Evolutionary conservation across 139 green algal species (phyloP).

Genomic region (Raphidocelis subcapitata): DNA sequence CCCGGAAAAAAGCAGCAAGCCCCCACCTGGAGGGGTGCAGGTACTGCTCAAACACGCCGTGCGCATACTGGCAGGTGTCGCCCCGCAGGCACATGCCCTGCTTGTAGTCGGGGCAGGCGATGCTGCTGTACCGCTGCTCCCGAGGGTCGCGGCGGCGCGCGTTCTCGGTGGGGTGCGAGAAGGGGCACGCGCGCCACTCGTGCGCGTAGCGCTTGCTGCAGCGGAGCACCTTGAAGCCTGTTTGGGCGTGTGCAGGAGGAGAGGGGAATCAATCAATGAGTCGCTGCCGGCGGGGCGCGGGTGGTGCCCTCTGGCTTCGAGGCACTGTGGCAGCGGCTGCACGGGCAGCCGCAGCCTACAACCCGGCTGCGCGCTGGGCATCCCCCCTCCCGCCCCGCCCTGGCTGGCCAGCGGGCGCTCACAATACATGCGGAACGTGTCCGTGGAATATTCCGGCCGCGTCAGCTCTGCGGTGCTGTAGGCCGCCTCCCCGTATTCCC

Average conservation of each 20-base stretch:
- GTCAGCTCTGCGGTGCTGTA: constrained; percentile 74
- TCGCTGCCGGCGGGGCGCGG: neutral
- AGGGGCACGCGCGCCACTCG: constrained; percentile 97
- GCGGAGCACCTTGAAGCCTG: constrained; percentile 55
- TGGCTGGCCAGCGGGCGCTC: neutral
- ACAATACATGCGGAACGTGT: constrained; percentile 81
- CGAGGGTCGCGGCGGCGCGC: constrained; percentile 89
- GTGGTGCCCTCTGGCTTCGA: neutral
- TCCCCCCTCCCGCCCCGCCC: neutral
- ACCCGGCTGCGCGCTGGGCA: neutral
- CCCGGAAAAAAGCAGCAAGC: no score
- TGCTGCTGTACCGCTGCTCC: constrained; percentile 81
- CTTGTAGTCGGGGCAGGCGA: constrained; percentile 96
- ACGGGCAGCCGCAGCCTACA: no score
- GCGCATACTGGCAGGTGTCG: constrained; percentile 79
- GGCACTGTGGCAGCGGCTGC: no score
- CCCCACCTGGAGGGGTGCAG: no score
- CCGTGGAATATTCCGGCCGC: constrained; percentile 75
- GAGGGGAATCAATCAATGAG: neutral
- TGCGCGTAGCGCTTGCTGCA: constrained; percentile 87
- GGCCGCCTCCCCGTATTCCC: neutral
- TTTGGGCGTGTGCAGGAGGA: neutral
- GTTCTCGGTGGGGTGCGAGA: constrained; percentile 97
- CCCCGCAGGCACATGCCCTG: constrained; percentile 72
- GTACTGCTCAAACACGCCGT: constrained; percentile 73